Percentiles rank a stretch among this genome's conserved stretches.
These are phyloP conservation scores for Metahyphopichia silvanorum DNA, from an alignment of 805 yeast genomes.

Conservation along the genomic window DNA sequence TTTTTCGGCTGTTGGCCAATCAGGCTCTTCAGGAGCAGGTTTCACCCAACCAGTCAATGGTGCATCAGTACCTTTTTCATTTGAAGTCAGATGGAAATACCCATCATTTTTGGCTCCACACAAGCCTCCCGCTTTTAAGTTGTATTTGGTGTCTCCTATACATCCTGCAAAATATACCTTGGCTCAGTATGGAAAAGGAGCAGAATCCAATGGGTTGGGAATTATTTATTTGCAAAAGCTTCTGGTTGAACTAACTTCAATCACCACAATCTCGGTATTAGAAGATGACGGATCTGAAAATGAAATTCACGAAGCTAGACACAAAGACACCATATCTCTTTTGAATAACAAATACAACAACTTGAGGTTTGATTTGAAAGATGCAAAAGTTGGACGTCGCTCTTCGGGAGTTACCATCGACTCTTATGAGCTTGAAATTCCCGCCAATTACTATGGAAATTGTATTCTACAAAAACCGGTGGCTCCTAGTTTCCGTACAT, in stretches of 20 bases:
- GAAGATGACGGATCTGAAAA: conserved; percentile 17
- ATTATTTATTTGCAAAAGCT: conserved; percentile 41
- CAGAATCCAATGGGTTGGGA: conserved; percentile 47
- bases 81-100: conserved; percentile 48
- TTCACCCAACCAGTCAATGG: conserved; percentile 25
- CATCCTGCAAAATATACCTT: conserved; percentile 29
- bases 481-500: conserved; percentile 54
- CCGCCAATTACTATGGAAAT: conserved; percentile 33
- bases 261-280: conserved; percentile 23
- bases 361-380: conserved; percentile 36
- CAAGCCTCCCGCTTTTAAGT: conserved; percentile 31
- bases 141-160: conserved; percentile 25
- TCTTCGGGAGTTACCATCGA: conserved; percentile 17
- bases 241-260: conserved; percentile 24
- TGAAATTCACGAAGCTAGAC: conserved; percentile 24
- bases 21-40: conserved; percentile 5
- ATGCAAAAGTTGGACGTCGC: conserved; percentile 24
- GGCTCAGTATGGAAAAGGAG: conserved; percentile 28
- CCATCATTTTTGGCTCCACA: conserved; percentile 48
- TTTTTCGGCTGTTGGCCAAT: neutral
- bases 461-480: conserved; percentile 45
- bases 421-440: conserved; percentile 43
- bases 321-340: conserved; percentile 20
- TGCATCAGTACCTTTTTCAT: conserved; percentile 34
- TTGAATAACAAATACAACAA: conserved; percentile 33